These are phyloP conservation scores for Quaeritorhiza haematococci DNA, from an alignment of 371 early-diverging fungal species.

Conservation along the genomic window DNA sequence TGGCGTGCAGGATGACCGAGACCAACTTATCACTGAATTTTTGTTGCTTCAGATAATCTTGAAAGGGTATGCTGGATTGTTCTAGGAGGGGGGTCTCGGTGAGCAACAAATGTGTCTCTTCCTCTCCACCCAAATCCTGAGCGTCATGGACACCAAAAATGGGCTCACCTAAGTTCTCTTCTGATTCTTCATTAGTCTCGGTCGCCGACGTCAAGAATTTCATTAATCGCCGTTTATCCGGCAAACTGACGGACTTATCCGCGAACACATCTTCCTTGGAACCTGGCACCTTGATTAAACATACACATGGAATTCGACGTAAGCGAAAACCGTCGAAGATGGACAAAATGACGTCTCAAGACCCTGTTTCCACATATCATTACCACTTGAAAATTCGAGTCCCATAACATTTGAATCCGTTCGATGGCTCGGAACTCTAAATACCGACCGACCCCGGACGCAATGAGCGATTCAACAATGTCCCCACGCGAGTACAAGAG, in stretches of 20 bases:
- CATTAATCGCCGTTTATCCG: slow-evolving; percentile 88
- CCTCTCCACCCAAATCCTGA: slow-evolving; percentile 10
- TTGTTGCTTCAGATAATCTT: slow-evolving; percentile 54
- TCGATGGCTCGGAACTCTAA: slow-evolving; percentile 85
- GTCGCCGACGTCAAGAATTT: slow-evolving; percentile 71
- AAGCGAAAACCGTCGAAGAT: background rate
- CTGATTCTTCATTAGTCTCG: slow-evolving; percentile 17
- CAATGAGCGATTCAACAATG: slow-evolving; percentile 69
- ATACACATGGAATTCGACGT: background rate
- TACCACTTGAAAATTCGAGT: slow-evolving; percentile 6
- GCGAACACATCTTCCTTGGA: slow-evolving; percentile 91
- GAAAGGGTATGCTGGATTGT: slow-evolving; percentile 40
- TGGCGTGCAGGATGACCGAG: slow-evolving; percentile 65
- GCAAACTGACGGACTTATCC: slow-evolving; percentile 61
- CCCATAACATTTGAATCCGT: slow-evolving; percentile 46
- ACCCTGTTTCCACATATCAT: slow-evolving; percentile 24
- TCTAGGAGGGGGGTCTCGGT: slow-evolving; percentile 18
- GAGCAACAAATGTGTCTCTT: background rate
- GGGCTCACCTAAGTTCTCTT: background rate
- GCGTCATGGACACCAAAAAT: background rate
- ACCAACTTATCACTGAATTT: slow-evolving; percentile 61
- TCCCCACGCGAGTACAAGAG: slow-evolving; percentile 66
- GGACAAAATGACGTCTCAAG: too few relatives aligned
- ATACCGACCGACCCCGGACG: slow-evolving; percentile 77
- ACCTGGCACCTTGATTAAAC: slow-evolving; percentile 72